These are phyloP conservation scores for Ascobolus immersus DNA, from an alignment of 495 filamentous ascomycete genomes.

Conservation along the genomic window DNA sequence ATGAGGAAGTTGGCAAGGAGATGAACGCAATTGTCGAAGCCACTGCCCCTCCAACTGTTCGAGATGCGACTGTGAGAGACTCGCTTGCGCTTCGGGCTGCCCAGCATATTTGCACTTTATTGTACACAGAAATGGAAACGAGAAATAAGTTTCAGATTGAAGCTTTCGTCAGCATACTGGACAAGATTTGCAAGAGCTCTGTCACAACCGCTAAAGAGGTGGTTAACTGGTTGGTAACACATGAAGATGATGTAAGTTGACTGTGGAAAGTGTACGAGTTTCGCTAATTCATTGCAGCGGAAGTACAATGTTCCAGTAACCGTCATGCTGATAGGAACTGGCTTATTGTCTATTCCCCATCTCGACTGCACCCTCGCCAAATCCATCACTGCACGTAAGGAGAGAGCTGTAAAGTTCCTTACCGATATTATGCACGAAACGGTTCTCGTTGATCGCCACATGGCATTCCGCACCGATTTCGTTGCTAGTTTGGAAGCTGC, in stretches of 20 bases:
- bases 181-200: slow-evolving; percentile 55
- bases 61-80: too few species aligned
- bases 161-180: slow-evolving; percentile 54
- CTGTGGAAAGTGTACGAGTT: background rate
- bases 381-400: slow-evolving; percentile 39
- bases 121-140: slow-evolving; percentile 34
- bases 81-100: slow-evolving; percentile 27
- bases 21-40: background rate
- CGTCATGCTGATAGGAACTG: slow-evolving; percentile 43
- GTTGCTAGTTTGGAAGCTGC: slow-evolving; percentile 55
- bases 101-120: slow-evolving; percentile 39
- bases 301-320: slow-evolving; percentile 59
- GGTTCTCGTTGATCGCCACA: slow-evolving; percentile 47
- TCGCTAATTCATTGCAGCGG: slow-evolving; percentile 20
- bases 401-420: slow-evolving; percentile 46
- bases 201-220: slow-evolving; percentile 46
- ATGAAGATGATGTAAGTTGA: slow-evolving; percentile 14
- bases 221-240: slow-evolving; percentile 37
- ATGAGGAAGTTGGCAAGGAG: background rate
- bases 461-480: slow-evolving; percentile 64
- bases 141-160: slow-evolving; percentile 47
- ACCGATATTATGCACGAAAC: slow-evolving; percentile 48
- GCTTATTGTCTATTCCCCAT: slow-evolving; percentile 49
- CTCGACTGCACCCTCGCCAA: slow-evolving; percentile 55
- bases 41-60: background rate